Conservation (phyloP, 208 protist genomes). For the Leishmania lainsoni region DNA sequence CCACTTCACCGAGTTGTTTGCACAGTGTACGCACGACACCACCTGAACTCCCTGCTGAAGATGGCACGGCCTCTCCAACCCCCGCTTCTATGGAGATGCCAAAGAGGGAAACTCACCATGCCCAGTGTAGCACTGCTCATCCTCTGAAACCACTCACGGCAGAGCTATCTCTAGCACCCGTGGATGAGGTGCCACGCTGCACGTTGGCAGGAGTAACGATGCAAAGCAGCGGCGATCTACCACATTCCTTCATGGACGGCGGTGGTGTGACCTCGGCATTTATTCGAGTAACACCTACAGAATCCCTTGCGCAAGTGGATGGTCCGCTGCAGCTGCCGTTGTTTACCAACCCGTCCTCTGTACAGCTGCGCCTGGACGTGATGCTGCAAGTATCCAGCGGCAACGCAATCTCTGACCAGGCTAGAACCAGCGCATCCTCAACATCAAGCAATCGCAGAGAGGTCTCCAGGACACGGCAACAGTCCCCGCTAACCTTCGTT, state of each 20-base stretch:
- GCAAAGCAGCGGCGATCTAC: not conserved
- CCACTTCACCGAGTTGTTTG: not conserved
- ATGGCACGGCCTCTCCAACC: not conserved
- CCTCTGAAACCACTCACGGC: not conserved
- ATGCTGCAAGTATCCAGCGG: not conserved
- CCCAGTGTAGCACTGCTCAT: not conserved
- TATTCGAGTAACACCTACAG: not conserved
- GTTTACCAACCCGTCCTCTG: not conserved
- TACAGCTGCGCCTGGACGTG: not conserved
- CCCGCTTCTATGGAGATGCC: not conserved
- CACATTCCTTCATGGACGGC: not conserved
- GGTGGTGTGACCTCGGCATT: not conserved
- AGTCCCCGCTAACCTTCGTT: not conserved
- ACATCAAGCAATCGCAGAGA: not conserved
- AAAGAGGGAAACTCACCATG: not conserved
- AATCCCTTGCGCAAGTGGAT: not conserved
- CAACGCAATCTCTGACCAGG: not conserved
- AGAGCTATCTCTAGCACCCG: not conserved
- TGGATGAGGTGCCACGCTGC: not conserved
- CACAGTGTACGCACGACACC: not conserved
- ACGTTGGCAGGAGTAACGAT: not conserved
- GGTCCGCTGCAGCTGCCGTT: no score
- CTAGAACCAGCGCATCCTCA: not conserved
- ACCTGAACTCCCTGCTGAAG: not conserved
- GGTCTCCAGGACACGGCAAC: no score